Conservation (phyloP, 2,329 filamentous ascomycete genomes). For the Thelonectria blattea region DNA sequence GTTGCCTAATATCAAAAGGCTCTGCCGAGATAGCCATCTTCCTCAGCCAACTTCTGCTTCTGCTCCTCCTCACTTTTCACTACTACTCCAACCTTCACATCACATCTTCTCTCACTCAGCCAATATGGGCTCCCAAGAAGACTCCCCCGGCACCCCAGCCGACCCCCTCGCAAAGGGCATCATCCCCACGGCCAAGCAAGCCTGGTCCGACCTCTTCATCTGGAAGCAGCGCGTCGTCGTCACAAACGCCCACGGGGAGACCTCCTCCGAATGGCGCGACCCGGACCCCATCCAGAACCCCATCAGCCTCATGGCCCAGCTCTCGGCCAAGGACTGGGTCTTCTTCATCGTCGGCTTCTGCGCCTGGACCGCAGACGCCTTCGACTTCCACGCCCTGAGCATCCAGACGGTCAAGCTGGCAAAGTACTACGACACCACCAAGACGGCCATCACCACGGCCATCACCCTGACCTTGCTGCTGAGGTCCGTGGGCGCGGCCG, state of each 20-base stretch:
- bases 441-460: slow-evolving; percentile 74
- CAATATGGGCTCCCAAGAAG: not conserved
- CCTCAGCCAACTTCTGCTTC: too few relatives aligned
- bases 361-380: slow-evolving; percentile 82
- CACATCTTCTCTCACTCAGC: not conserved
- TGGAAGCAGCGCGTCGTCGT: slow-evolving; percentile 78
- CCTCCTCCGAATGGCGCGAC: slow-evolving; percentile 69
- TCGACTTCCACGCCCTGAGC: slow-evolving; percentile 82
- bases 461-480: slow-evolving; percentile 79
- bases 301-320: slow-evolving; percentile 68
- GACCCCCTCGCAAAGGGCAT: slow-evolving; percentile 72
- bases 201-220: slow-evolving; percentile 68
- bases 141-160: slow-evolving; percentile 54
- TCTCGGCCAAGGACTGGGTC: slow-evolving; percentile 71
- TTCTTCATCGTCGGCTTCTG: slow-evolving; percentile 77
- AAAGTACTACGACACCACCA: slow-evolving; percentile 54
- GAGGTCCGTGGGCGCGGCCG: slow-evolving; percentile 74
- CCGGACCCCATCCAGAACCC: slow-evolving; percentile 74
- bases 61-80: not conserved
- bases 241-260: slow-evolving; percentile 68
- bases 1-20: not conserved
- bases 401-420: slow-evolving; percentile 78
- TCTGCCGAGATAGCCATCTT: too few relatives aligned
- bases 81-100: slow-evolving; percentile 2
- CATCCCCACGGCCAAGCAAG: slow-evolving; percentile 68